Evolutionary conservation across 805 yeast genomes (phyloP).

Genomic region (Metschnikowia chrysomelidarum): DNA sequence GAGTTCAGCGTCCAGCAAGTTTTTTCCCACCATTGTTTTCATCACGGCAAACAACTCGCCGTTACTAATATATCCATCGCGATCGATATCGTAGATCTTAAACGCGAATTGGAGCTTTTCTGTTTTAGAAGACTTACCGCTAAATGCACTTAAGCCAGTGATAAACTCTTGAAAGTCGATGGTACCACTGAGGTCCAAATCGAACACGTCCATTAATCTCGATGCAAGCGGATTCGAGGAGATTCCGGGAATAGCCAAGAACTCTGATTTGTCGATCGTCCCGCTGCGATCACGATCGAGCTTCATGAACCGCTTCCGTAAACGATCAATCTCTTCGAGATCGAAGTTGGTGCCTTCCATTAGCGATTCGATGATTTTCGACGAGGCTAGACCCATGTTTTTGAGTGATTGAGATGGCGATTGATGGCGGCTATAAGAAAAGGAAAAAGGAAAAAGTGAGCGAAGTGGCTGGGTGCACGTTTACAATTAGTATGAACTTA

Average conservation of each 20-base stretch:
- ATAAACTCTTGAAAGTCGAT: slow-evolving; percentile 96
- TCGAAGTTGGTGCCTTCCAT: slow-evolving; percentile 86
- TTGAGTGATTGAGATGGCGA: not conserved
- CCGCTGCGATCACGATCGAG: slow-evolving; percentile 92
- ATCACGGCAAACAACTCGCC: slow-evolving; percentile 91
- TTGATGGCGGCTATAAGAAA: not conserved
- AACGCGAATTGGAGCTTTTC: slow-evolving; percentile 89
- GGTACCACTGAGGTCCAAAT: slow-evolving; percentile 87
- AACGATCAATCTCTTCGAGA: slow-evolving; percentile 85
- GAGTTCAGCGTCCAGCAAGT: slow-evolving; percentile 78
- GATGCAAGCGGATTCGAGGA: slow-evolving; percentile 85
- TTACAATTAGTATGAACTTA: too few relatives aligned
- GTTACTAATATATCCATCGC: slow-evolving; percentile 91
- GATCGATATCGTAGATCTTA: slow-evolving; percentile 90
- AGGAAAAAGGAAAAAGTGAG: not conserved
- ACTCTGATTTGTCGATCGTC: slow-evolving; percentile 85
- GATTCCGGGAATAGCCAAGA: slow-evolving; percentile 89
- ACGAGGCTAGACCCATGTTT: slow-evolving; percentile 59
- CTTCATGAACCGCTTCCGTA: slow-evolving; percentile 92
- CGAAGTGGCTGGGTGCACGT: too few relatives aligned
- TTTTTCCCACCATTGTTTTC: slow-evolving; percentile 96
- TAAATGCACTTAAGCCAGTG: slow-evolving; percentile 79
- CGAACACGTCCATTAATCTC: slow-evolving; percentile 91
- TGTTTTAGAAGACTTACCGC: slow-evolving; percentile 74
- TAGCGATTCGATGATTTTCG: slow-evolving; percentile 62